A percentile compares a stretch with the other conserved stretches of the same genome.
phyloP scores from a whole-genome alignment of 345 rosid species.

The Rhizophora mangle region DNA sequence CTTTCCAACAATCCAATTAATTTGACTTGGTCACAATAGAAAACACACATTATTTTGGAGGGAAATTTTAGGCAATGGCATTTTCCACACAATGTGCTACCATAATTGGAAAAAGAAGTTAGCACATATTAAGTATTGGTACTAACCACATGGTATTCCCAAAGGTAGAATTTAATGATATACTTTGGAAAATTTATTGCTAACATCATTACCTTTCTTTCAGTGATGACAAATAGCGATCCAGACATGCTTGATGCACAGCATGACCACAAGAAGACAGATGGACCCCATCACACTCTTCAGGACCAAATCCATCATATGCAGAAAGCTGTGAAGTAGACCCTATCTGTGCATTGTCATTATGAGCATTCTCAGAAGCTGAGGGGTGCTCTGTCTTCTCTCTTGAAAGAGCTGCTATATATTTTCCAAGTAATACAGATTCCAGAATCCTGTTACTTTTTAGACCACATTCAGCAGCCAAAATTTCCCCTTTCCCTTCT shows the following conservation, averaged over 20 bases:
- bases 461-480: slow-evolving; percentile 32
- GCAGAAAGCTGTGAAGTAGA: slow-evolving; percentile 30
- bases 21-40: no score
- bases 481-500: slow-evolving; percentile 22
- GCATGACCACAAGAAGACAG: slow-evolving; percentile 97
- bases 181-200: background rate
- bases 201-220: slow-evolving; percentile 59
- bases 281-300: slow-evolving; percentile 80
- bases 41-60: no score
- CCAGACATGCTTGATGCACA: slow-evolving; percentile 88
- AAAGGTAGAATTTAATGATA: background rate
- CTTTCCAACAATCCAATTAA: no score
- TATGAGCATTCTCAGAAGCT: slow-evolving; percentile 38
- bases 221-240: slow-evolving; percentile 75
- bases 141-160: background rate
- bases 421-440: slow-evolving; percentile 46
- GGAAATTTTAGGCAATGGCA: no score
- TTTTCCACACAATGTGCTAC: no score
- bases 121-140: no score
- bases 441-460: slow-evolving; percentile 35
- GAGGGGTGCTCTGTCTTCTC: slow-evolving; percentile 40
- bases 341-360: slow-evolving; percentile 25
- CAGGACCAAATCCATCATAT: slow-evolving; percentile 69
- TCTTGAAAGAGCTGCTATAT: slow-evolving; percentile 46
- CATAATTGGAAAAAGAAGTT: no score